phyloP scores from a whole-genome alignment of 192 early-diverging fungal genomes.

The Martensiomyces pterosporus region DNA sequence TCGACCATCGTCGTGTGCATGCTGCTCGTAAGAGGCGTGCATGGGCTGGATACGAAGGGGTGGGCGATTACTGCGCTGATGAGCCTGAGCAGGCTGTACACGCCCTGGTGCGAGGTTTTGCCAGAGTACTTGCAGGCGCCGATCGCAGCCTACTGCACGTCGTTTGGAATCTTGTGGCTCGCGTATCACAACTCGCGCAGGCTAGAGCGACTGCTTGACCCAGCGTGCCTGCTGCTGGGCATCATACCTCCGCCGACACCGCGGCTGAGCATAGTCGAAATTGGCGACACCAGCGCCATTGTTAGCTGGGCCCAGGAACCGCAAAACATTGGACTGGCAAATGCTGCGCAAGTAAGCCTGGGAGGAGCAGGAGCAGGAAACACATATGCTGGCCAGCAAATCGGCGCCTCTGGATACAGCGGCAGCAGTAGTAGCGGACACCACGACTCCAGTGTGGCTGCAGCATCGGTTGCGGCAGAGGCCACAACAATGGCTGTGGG shows the following conservation, averaged over 20 bases:
- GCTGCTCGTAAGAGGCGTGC: slow-evolving; percentile 42
- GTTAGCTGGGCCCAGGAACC: slow-evolving; percentile 12
- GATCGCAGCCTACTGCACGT: slow-evolving; percentile 45
- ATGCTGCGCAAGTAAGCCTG: too few relatives aligned
- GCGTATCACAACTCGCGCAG: slow-evolving; percentile 34
- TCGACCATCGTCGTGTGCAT: slow-evolving; percentile 47
- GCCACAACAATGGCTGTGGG: background rate
- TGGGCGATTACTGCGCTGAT: slow-evolving; percentile 38
- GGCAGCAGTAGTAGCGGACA: background rate
- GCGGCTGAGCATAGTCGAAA: slow-evolving; percentile 26
- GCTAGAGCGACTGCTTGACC: slow-evolving; percentile 39
- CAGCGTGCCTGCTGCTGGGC: slow-evolving; percentile 28
- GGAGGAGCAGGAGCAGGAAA: too few relatives aligned
- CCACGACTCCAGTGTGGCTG: too few relatives aligned
- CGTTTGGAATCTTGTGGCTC: slow-evolving; percentile 44
- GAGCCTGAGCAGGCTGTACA: slow-evolving; percentile 28
- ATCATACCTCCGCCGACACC: slow-evolving; percentile 34
- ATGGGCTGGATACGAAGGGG: slow-evolving; percentile 41
- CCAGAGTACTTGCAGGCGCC: slow-evolving; percentile 42
- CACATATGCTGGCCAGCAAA: too few relatives aligned
- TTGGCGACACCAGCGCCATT: slow-evolving; percentile 19
- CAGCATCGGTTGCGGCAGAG: too few relatives aligned
- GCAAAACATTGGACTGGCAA: too few relatives aligned
- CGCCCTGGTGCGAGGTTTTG: slow-evolving; percentile 44
- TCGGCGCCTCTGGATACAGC: background rate